Conservation (phyloP, 2,329 filamentous ascomycete species). For the Alternaria brassicicola region DNA sequence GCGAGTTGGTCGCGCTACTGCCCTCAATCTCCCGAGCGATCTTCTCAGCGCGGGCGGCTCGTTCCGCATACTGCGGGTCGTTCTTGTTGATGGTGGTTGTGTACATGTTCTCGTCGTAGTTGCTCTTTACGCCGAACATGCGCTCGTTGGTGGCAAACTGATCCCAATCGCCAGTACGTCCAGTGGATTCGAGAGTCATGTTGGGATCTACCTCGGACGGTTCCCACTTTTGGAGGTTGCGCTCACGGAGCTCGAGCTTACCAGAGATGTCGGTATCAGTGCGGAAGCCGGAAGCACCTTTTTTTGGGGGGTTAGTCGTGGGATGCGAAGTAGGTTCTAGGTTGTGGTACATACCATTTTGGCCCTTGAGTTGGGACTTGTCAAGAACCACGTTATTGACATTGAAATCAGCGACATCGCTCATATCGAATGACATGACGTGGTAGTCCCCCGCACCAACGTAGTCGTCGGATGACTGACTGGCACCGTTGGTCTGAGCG, state of each 20-base stretch:
- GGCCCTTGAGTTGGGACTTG: conserved; percentile 57
- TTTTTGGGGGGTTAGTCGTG: conserved; percentile 53
- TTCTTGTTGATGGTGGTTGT: conserved; percentile 87
- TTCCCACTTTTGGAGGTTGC: conserved; percentile 81
- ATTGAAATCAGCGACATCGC: conserved; percentile 64
- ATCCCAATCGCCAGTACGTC: conserved; percentile 69
- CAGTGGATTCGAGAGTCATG: conserved; percentile 70
- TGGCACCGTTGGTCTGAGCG: conserved; percentile 55
- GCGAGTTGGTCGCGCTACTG: conserved; percentile 73
- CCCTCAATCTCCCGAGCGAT: conserved; percentile 90
- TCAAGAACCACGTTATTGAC: conserved; percentile 61
- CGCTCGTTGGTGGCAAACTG: conserved; percentile 91
- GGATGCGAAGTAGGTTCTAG: conserved; percentile 56
- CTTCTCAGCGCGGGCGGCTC: conserved; percentile 74
- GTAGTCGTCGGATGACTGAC: conserved; percentile 51
- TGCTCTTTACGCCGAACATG: conserved; percentile 84
- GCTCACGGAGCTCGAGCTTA: conserved; percentile 70
- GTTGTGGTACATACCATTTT: conserved; percentile 61
- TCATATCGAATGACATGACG: conserved; percentile 66
- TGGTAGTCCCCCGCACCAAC: conserved; percentile 56
- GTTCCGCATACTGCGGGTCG: conserved; percentile 80
- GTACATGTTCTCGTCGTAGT: conserved; percentile 94
- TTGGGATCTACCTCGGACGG: conserved; percentile 69
- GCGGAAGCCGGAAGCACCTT: conserved; percentile 66
- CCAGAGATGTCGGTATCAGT: conserved; percentile 90